Base-by-base conservation (phyloP, 768 basidiomycete species). In the Rhodotorula paludigena region DNA sequence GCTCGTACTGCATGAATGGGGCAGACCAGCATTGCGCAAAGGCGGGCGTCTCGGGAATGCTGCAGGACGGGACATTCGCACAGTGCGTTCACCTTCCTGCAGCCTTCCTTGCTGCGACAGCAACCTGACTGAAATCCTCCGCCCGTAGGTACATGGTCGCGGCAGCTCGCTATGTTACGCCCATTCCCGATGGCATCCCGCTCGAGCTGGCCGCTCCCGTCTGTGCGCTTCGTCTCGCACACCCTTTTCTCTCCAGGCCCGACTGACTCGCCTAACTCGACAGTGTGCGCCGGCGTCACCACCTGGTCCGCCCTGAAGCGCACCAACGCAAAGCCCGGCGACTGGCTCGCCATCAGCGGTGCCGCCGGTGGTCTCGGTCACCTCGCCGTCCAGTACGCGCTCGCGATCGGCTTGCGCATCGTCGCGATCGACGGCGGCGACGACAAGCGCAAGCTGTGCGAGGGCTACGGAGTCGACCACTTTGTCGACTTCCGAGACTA, bases 341-440 rank as follows among this genome's bases (percentile, higher is more conserved):
- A 93, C 60, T 89, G 85, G 85, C 81, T 89, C 66, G 86, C 85
- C n/a, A 80, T 91, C 52, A 85, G 68, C 18, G 73, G 73, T 18
- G 74, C 74, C 23, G 74, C 73, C 9, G 73, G 74, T 32, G 72
- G 70, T 14, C 48, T 72, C 14, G 74, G 71, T 8, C 68, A 70
- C 47, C 82, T 92, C 20, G 62, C 89, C 28, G 77, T 90, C 38
- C 90, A 92, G 77, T 91, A 91, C 73, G 90, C 89, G 25, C 82
- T 81, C 56, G 82, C 83, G 36, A 86, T 87, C 81, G 89, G 89
- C 47, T 82, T 88, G 58, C 84, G 86, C n/a, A 88, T 91, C 12
- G 84, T 92, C 64, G 90, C 89, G 5, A 82, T 92, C 73, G 90
- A 92, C 74, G 85, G 85, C 6, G 88, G 89, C 21, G 84, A 79